Base-by-base conservation (phyloP, 108 stramenopile genomes). In the Chaetoceros muelleri region DNA sequence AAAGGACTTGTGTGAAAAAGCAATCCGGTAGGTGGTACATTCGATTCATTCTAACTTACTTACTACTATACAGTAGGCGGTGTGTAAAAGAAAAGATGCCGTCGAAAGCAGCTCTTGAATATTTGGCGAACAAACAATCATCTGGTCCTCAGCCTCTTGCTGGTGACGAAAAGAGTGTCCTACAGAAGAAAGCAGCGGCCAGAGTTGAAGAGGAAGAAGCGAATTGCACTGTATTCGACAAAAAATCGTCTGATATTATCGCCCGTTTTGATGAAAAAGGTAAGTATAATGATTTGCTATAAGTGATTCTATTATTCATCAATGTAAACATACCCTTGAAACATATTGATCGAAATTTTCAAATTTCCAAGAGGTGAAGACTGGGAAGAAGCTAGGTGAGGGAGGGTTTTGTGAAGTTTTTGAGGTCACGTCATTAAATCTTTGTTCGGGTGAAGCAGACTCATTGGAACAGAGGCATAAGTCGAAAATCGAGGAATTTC, bases 381-480 rank as follows among this genome's bases (percentile, higher is more conserved):
- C 5, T 7, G 64, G 64, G 2, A 51, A 31, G 19, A 24, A 23
- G 13, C 40, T 65, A 18, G 75, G 80, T 0, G 56, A 65, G 24
- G 83, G 80, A 24, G 72, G 73, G 23, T 81, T 85, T 68, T 78
- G 70, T 16, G 73, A 81, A 57, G 84, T 85, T 0, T 62, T 72
- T 34, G 50, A 46, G 28, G 70, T 58, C 13, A 13, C 5, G 5
- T 5, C 5, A 40, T 40, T 40, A 13, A 40, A 40, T 10, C 34
- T 40, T 5, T 5, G 13, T 40, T 40, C 26, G 1, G 19, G 30
- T 8, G 34, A 13, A 40, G 5, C 34, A 10, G 34, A 40, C 13
- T 5, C 34, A 40, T 13, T 10, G 5, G 34, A 40, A 40, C 8
- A 40, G 5, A 57, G 17, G 7, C 18, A 2, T 19, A 13, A n/a